Evolutionary conservation across 345 rosid species (phyloP).

Genomic region (Aethionema arabicum): DNA sequence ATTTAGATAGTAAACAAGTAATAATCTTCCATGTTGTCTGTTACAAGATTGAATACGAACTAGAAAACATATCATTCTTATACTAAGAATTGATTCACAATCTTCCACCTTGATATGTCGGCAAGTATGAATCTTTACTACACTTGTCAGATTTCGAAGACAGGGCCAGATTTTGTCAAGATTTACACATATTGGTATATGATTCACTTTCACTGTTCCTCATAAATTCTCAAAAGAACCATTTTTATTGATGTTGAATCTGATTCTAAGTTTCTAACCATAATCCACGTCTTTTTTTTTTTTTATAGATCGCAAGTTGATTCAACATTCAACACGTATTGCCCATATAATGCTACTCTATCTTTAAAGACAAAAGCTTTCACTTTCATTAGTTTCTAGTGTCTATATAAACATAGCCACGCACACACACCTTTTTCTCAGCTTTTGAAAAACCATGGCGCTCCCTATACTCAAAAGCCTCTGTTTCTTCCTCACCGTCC

Average conservation of each 20-base stretch:
- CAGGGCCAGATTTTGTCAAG: too few species aligned
- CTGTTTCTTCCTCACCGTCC: constrained; percentile 19
- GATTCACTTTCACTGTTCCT: constrained; percentile 24
- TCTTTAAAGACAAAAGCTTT: constrained; percentile 23
- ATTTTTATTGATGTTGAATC: constrained; percentile 26
- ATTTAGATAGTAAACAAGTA: constrained; percentile 1
- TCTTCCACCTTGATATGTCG: too few species aligned
- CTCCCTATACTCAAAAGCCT: constrained; percentile 6
- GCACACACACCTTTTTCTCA: neutral
- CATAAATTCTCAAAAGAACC: constrained; percentile 12
- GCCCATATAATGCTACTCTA: constrained; percentile 16
- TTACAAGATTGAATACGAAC: too few species aligned
- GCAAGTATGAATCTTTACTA: too few species aligned
- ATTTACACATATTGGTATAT: constrained; percentile 9
- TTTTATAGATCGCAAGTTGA: constrained; percentile 13
- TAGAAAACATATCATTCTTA: too few species aligned
- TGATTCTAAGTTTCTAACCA: constrained; percentile 30
- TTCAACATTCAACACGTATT: constrained; percentile 29
- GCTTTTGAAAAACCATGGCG: constrained; percentile 19
- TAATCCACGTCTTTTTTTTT: neutral
- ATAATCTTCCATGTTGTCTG: too few species aligned
- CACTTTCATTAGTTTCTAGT: constrained; percentile 14
- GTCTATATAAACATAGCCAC: constrained; percentile 21
- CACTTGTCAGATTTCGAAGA: too few species aligned
- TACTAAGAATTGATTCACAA: too few species aligned